These are phyloP conservation scores for Aspergillus pseudoviridinutans DNA, from an alignment of 2,329 filamentous ascomycete genomes.

Conservation along the genomic window DNA sequence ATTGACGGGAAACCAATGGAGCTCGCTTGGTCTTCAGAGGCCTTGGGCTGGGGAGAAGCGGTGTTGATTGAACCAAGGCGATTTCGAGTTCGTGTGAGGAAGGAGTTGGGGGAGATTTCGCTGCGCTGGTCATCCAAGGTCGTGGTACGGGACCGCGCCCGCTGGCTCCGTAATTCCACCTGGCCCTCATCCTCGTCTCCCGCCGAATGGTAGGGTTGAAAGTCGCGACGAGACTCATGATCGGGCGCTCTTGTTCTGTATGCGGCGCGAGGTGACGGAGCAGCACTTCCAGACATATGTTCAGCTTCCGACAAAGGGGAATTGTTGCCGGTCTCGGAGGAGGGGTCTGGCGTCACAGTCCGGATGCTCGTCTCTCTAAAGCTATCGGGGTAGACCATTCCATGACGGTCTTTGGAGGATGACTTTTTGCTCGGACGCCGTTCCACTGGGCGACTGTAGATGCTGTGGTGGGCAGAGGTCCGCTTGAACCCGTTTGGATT, in stretches of 20 bases:
- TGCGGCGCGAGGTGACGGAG: slow-evolving; percentile 35
- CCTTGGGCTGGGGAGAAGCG: slow-evolving; percentile 30
- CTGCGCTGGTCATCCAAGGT: slow-evolving; percentile 40
- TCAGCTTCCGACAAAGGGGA: slow-evolving; percentile 39
- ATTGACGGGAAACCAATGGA: slow-evolving; percentile 50
- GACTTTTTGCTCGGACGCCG: slow-evolving; percentile 46
- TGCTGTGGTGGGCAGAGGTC: slow-evolving; percentile 37
- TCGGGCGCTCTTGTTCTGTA: slow-evolving; percentile 32
- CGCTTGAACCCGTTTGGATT: slow-evolving; percentile 39
- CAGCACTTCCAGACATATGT: slow-evolving; percentile 25
- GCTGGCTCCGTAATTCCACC: slow-evolving; percentile 30
- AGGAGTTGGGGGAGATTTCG: slow-evolving; percentile 32
- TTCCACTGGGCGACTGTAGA: slow-evolving; percentile 40
- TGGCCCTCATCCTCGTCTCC: slow-evolving; percentile 33
- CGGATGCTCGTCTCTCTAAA: slow-evolving; percentile 44
- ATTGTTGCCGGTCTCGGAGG: slow-evolving; percentile 30
- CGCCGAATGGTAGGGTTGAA: slow-evolving; percentile 26
- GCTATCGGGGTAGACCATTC: slow-evolving; percentile 44
- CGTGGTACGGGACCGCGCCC: slow-evolving; percentile 39
- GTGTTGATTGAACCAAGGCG: slow-evolving; percentile 41
- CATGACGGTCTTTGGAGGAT: slow-evolving; percentile 44
- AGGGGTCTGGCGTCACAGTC: slow-evolving; percentile 45
- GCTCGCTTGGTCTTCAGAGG: slow-evolving; percentile 35
- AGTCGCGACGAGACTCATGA: slow-evolving; percentile 29
- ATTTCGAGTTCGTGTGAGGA: slow-evolving; percentile 31